phyloP scores from a whole-genome alignment of 148 eudicot species.

The Silene latifolia region DNA sequence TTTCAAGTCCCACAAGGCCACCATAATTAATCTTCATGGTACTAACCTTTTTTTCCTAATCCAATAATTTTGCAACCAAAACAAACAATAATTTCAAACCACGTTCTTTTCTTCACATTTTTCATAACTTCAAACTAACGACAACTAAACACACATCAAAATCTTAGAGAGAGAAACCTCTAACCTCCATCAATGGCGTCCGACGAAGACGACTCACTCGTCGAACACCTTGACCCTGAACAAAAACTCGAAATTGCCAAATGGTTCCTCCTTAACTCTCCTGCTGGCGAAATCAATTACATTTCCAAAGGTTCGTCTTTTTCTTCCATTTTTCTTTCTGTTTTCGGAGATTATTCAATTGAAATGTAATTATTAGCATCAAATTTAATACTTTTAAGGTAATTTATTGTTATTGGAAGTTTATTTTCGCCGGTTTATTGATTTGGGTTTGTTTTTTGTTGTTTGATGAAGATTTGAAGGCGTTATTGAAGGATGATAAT shows the following conservation, averaged over 20 bases:
- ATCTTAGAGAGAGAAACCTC: slow-evolving; percentile 8
- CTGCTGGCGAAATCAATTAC: slow-evolving; percentile 93
- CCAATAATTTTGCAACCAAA: slow-evolving; percentile 18
- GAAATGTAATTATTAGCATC: neutral
- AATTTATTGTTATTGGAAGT: neutral
- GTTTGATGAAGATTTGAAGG: slow-evolving; percentile 52
- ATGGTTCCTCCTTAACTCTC: slow-evolving; percentile 94
- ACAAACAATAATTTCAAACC: slow-evolving; percentile 33
- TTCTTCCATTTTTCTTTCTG: neutral
- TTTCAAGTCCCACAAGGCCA: neutral
- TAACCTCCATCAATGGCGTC: slow-evolving; percentile 32
- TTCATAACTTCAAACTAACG: slow-evolving; percentile 29
- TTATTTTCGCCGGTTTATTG: neutral
- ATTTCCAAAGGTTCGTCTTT: slow-evolving; percentile 66
- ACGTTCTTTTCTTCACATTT: slow-evolving; percentile 26
- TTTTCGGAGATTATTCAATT: neutral
- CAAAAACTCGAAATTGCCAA: slow-evolving; percentile 87
- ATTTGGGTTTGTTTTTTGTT: slow-evolving; percentile 8
- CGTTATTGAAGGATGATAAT: slow-evolving; percentile 70
- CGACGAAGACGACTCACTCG: slow-evolving; percentile 49
- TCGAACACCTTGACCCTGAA: slow-evolving; percentile 36
- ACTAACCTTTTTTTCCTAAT: slow-evolving; percentile 1
- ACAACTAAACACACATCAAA: neutral
- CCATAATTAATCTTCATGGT: slow-evolving; percentile 11
- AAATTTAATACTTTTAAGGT: neutral